Evolutionary conservation across 805 yeast species (phyloP).

Genomic region (Kodamaea laetipori): DNA sequence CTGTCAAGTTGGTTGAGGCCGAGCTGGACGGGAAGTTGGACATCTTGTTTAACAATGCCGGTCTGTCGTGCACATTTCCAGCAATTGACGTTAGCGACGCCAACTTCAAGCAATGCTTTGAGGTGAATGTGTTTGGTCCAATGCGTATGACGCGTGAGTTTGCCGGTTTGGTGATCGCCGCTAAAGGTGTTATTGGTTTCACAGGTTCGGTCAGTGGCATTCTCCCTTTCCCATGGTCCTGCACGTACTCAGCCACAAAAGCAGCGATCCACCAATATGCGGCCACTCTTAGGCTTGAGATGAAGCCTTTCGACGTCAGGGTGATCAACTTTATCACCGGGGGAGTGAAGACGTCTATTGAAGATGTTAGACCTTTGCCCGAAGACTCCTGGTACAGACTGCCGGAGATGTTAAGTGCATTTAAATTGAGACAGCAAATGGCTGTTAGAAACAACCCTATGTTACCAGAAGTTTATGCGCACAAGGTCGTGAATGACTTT

Average conservation of each 20-base stretch:
- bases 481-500: constrained; percentile 51
- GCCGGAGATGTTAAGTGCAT: constrained; percentile 52
- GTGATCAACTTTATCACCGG: constrained; percentile 75
- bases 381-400: constrained; percentile 53
- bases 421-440: constrained; percentile 58
- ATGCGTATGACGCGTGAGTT: constrained; percentile 64
- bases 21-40: constrained; percentile 45
- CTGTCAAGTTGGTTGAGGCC: constrained; percentile 41
- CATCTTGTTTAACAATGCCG: constrained; percentile 73
- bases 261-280: constrained; percentile 80
- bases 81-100: constrained; percentile 67
- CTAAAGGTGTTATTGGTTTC: constrained; percentile 69
- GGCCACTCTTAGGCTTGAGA: constrained; percentile 59
- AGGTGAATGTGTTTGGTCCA: constrained; percentile 73
- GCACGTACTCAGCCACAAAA: constrained; percentile 66
- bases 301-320: constrained; percentile 70
- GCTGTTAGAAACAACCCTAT: constrained; percentile 61
- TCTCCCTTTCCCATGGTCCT: constrained; percentile 71
- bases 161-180: constrained; percentile 54
- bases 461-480: constrained; percentile 58
- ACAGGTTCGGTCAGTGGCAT: constrained; percentile 75
- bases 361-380: constrained; percentile 62
- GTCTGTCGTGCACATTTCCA: constrained; percentile 74
- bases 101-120: constrained; percentile 50
- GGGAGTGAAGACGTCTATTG: constrained; percentile 68